Percentiles rank a stretch among this genome's conserved stretches.
phyloP scores from a whole-genome alignment of 164 flowering plant genomes.

The Kalanchoe fedtschenkoi region DNA sequence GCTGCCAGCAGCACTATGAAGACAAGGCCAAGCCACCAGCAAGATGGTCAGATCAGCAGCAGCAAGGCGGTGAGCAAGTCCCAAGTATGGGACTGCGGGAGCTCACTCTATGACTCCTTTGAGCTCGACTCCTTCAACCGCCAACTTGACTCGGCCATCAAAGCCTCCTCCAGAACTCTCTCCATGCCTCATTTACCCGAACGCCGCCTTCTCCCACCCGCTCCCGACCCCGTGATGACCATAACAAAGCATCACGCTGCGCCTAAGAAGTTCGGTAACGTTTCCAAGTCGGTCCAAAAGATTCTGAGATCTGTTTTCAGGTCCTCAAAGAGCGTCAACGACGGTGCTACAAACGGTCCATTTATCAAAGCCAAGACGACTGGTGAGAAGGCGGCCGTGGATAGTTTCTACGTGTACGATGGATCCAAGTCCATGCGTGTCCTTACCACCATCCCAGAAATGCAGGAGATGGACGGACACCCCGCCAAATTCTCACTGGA shows the following conservation, averaged over 20 bases:
- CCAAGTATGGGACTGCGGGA: constrained; percentile 74
- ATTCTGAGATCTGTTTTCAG: constrained; percentile 43
- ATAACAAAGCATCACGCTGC: not conserved
- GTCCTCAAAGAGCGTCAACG: not conserved
- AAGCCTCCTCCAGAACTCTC: constrained; percentile 27
- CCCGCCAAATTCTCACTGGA: not conserved
- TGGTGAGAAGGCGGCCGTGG: not conserved
- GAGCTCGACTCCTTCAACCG: constrained; percentile 77
- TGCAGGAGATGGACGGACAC: not conserved
- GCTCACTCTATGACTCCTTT: constrained; percentile 84
- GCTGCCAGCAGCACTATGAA: not conserved
- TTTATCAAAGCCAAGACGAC: not conserved
- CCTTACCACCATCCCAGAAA: not conserved
- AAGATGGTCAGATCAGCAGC: constrained; percentile 1
- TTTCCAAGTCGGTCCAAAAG: constrained; percentile 50
- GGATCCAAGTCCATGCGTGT: constrained; percentile 5
- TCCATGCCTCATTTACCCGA: constrained; percentile 65
- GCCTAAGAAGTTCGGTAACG: constrained; percentile 23
- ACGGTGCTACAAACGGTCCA: not conserved
- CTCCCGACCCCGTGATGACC: constrained; percentile 11
- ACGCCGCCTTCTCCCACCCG: constrained; percentile 14
- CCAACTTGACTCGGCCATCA: constrained; percentile 72
- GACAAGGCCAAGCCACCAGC: not conserved
- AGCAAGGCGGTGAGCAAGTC: not conserved
- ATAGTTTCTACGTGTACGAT: not conserved